These are phyloP conservation scores for Juglanconis juglandina DNA, from an alignment of 2,329 filamentous ascomycete genomes.

Conservation along the genomic window DNA sequence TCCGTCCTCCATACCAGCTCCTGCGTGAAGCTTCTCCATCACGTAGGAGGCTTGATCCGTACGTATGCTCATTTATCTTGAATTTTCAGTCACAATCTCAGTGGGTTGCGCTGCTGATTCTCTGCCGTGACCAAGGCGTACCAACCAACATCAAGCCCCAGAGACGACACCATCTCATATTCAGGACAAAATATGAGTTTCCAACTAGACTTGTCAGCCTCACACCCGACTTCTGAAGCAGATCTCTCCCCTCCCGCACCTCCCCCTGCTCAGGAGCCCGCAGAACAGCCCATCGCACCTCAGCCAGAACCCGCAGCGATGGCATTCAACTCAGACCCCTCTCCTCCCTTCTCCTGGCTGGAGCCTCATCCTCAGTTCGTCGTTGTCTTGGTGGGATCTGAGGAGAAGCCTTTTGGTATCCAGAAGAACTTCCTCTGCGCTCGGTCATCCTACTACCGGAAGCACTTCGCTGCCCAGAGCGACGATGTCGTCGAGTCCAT, in stretches of 20 bases:
- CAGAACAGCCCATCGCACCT: background rate
- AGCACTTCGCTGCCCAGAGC: slow-evolving; percentile 38
- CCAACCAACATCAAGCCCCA: no score
- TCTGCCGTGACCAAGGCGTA: no score
- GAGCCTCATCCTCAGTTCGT: slow-evolving; percentile 55
- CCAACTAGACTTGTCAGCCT: background rate
- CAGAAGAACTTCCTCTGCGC: slow-evolving; percentile 57
- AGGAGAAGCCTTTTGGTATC: slow-evolving; percentile 53
- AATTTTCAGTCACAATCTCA: no score
- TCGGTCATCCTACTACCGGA: slow-evolving; percentile 46
- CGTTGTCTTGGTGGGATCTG: slow-evolving; percentile 50
- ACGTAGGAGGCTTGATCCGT: no score
- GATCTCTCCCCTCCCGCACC: background rate
- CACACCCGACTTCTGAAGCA: background rate
- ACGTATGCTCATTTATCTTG: no score
- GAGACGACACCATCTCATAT: background rate
- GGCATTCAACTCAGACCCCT: background rate
- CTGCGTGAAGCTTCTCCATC: background rate
- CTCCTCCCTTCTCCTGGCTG: slow-evolving; percentile 14
- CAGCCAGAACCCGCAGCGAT: background rate
- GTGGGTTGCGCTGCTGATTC: no score
- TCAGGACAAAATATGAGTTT: background rate
- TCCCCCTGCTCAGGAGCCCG: background rate
- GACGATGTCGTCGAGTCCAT: slow-evolving; percentile 46
- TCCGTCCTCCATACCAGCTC: background rate